Evolutionary conservation across 2,329 filamentous ascomycete genomes (phyloP), one percentile per base, ranked within the genome.

Genomic region (Fusarium robinianum): DNA sequence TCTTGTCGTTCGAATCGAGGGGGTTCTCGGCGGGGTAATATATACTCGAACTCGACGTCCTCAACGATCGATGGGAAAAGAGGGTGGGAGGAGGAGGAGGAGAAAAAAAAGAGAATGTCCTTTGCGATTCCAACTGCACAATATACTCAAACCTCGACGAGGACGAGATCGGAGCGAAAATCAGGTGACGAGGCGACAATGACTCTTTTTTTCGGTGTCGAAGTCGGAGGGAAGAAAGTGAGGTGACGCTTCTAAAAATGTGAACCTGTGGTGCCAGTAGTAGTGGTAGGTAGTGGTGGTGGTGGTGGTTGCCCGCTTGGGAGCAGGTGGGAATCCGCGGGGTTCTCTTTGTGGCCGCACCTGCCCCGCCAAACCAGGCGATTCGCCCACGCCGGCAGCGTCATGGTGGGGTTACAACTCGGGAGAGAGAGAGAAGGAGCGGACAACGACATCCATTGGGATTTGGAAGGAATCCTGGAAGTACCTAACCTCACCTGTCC

Each of bases 171-270:
- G 36, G 46, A 47, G 42, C 18, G 22, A 26, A 19, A 36, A 48
- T 58, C 54, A 53, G 54, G 55, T 48, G 52, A 54, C 39, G 26
- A 27, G 42, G 19, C 24, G 34, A 40, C 27, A 35, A 47, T 58
- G 56, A 58, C 55, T 59, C 50, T 55, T 47, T 27, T 21, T n/a
- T 35, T 48, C 46, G 49, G 46, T 45, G 46, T 47, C 37, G 22
- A 40, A 25, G 41, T 49, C 16, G 46, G 44, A 33, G n/a, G n/a
- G n/a, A n/a, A 29, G 46, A 38, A 43, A 41, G 44, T 58, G 36
- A 49, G 55, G 55, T 59, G 55, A 59, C 53, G 49, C 49, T 56
- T 51, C 51, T 58, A 58, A 52, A 50, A 49, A 40, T 54, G 51
- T 50, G 46, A 46, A 36, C 35, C 24, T 41, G 46, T 55, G 45